phyloP scores from a whole-genome alignment of 306 rosid genomes.

The Glycine soja region DNA sequence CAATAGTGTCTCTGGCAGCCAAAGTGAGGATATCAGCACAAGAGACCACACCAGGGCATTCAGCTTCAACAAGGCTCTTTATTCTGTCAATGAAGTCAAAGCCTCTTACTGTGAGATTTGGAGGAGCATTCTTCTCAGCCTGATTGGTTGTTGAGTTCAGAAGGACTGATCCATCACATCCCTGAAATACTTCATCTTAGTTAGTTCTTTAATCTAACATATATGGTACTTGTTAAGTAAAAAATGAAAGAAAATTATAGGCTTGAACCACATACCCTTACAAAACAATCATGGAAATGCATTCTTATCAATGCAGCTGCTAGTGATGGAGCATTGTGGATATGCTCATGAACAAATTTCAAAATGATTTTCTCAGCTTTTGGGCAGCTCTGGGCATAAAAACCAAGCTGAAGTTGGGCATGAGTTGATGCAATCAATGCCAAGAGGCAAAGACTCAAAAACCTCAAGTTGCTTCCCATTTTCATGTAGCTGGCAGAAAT shows the following conservation, averaged over 20 bases:
- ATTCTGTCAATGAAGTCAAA: conserved; percentile 82
- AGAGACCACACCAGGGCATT: conserved; percentile 86
- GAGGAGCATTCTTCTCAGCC: conserved; percentile 68
- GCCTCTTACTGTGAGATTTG: conserved; percentile 87
- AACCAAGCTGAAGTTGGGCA: conserved; percentile 73
- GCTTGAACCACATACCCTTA: conserved; percentile 59
- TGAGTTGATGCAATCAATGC: conserved; percentile 55
- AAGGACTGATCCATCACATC: conserved; percentile 90
- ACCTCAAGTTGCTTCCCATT: conserved; percentile 55
- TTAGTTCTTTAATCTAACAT: conserved; percentile 1
- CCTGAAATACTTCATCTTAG: conserved; percentile 56
- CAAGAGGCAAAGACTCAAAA: conserved; percentile 50
- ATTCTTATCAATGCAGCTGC: conserved; percentile 88
- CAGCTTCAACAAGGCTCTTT: conserved; percentile 84
- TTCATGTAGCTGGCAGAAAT: background rate
- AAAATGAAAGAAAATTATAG: background rate
- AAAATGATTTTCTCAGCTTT: conserved; percentile 74
- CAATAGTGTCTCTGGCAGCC: conserved; percentile 83
- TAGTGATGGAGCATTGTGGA: conserved; percentile 80
- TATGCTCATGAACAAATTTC: conserved; percentile 68
- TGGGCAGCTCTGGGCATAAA: conserved; percentile 79
- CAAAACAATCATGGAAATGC: conserved; percentile 97
- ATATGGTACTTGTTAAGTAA: background rate
- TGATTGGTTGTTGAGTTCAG: conserved; percentile 72
- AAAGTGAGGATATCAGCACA: conserved; percentile 80